phyloP scores from a whole-genome alignment of 2,329 filamentous ascomycete species.

The Aureobasidium sp. region DNA sequence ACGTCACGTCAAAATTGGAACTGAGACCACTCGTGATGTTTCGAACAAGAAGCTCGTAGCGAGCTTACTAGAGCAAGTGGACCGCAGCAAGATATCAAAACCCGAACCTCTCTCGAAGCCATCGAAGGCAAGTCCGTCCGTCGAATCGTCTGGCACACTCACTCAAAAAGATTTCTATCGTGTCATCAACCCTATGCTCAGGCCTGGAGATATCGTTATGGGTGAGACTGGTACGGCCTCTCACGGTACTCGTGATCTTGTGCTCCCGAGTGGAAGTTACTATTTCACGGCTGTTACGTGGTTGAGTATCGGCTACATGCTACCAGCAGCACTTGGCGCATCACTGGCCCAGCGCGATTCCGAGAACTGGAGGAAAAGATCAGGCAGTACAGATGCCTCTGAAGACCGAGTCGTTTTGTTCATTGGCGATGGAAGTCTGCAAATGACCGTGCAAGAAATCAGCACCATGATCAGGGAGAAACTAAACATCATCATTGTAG shows the following conservation, averaged over 20 bases:
- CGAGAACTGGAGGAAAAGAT: slow-evolving; percentile 11
- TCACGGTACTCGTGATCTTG: slow-evolving; percentile 81
- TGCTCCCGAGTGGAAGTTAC: slow-evolving; percentile 66
- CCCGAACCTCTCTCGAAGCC: slow-evolving; percentile 41
- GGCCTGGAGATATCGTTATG: slow-evolving; percentile 67
- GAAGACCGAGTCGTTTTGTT: slow-evolving; percentile 1
- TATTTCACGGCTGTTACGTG: slow-evolving; percentile 74
- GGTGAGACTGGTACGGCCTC: slow-evolving; percentile 85
- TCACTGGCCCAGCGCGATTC: slow-evolving; percentile 46
- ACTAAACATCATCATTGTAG: slow-evolving; percentile 72
- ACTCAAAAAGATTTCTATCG: slow-evolving; percentile 77
- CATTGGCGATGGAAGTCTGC: slow-evolving; percentile 49
- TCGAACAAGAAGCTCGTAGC: slow-evolving; percentile 39
- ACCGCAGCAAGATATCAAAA: slow-evolving; percentile 48
- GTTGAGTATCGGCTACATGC: slow-evolving; percentile 60
- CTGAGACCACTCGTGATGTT: slow-evolving; percentile 65
- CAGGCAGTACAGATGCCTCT: neutral
- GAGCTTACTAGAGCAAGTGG: neutral
- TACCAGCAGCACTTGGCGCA: slow-evolving; percentile 60
- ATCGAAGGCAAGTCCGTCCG: slow-evolving; percentile 20
- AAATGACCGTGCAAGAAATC: slow-evolving; percentile 77
- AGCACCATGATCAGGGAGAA: slow-evolving; percentile 73
- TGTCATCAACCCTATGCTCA: slow-evolving; percentile 65
- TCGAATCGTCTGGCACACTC: slow-evolving; percentile 29
- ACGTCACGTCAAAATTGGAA: slow-evolving; percentile 50